Percentiles rank a stretch among this genome's conserved stretches.
These are phyloP conservation scores for Cicer bijugum DNA, from an alignment of 306 rosid species.

Conservation along the genomic window DNA sequence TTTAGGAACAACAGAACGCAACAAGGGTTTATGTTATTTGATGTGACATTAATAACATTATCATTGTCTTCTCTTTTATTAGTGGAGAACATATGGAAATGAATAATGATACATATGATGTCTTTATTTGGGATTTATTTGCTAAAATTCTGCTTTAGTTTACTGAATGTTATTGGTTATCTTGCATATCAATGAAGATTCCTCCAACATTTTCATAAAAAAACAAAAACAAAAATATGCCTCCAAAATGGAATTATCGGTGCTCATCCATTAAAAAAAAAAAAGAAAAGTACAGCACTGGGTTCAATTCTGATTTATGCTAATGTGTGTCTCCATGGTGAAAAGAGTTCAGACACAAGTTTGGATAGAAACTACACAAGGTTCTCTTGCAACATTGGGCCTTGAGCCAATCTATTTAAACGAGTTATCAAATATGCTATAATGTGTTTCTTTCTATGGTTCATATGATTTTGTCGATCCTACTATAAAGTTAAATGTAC, in stretches of 20 bases:
- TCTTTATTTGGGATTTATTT: conserved; percentile 14
- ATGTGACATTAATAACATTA: conserved; percentile 48
- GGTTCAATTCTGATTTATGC: not conserved
- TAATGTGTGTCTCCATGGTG: not conserved
- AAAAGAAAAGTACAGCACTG: not conserved
- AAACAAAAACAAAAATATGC: not conserved
- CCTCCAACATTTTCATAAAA: not conserved
- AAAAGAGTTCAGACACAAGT: no score
- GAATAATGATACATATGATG: conserved; percentile 6
- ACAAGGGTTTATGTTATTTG: conserved; percentile 32
- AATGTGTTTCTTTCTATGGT: no score
- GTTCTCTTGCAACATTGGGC: no score
- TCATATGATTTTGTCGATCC: no score
- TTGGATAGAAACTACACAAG: no score
- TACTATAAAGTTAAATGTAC: no score
- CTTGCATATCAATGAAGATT: not conserved
- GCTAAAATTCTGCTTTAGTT: conserved; percentile 12
- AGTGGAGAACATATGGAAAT: conserved; percentile 55
- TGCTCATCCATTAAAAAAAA: not conserved
- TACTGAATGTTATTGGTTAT: not conserved
- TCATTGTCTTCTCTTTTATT: conserved; percentile 38
- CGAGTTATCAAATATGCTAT: no score
- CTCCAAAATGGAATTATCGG: not conserved
- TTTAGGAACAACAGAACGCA: not conserved
- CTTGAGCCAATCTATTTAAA: no score